Base-by-base conservation (phyloP, 805 yeast genomes). In the Ogataea angusta region DNA sequence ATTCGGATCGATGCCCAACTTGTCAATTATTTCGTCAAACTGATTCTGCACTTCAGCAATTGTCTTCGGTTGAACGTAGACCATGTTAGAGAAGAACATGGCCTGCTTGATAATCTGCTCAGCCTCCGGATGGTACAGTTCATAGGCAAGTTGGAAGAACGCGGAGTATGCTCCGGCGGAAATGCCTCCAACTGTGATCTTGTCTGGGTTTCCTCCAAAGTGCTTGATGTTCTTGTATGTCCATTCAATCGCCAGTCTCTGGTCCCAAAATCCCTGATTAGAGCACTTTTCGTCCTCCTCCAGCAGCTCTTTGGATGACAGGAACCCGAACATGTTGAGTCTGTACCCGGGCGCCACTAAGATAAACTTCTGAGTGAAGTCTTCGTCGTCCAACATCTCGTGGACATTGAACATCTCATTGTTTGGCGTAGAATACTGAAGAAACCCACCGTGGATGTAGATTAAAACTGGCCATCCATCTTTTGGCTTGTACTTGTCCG, bases 241-340 rank as follows among this genome's bases (percentile, higher is more conserved):
- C 80, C 80, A 75, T 47, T 67, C 66, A 4, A 73, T 49, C 1
- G 72, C 77, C 25, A 58, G 41, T 35, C 68, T 54, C 52, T 72
- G 80, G 52, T 75, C 80, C 66, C 69, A 67, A 36, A 72, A 59
- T 6, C 73, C 74, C 36, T 62, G 63, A 48, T 73, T 53, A 38
- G 53, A 46, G 32, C 37, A 30, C 17, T 35, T 18, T 22, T 63
- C 59, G 21, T 60, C 60, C 23, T 61, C 66, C 29, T 59, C 66
- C 33, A 63, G 35, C 41, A 62, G 50, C 48, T 75, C 71, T 58
- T 63, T 64, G 9, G 61, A 45, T 2, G 68, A 48, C 17, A 69
- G 36, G 44, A 69, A 52, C 43, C 72, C 62, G 59, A 63, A 62
- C 38, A 66, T 56, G 40, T 66, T 67, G 32, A 69, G 59, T 30